Evolutionary conservation across 345 rosid species (phyloP), one percentile per base, ranked within the genome.

Genomic region (Kernera saxatilis): DNA sequence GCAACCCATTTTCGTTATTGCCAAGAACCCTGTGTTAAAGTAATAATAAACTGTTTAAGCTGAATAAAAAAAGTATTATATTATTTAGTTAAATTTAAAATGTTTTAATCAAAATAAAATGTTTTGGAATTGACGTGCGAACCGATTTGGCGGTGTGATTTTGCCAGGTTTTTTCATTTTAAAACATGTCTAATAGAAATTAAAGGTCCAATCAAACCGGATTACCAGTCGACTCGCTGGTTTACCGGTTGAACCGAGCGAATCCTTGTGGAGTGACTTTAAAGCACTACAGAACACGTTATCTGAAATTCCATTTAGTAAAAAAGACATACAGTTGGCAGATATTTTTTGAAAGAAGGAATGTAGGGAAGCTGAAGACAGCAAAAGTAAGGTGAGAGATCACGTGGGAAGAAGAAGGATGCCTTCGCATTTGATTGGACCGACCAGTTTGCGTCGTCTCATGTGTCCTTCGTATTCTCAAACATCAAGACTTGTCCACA

Each of bases 401-500:
- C 76, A 72, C 76, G 48, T 72, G 64, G 76, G 69, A 15, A 26
- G 36, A 12, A 21, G 26, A 6, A 60, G 18, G 40, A 29, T 21
- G 23, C 35, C 37, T 52, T 45, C 23, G 19, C 18, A 37, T 67
- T 3, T 74, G 29, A 74, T 74, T 74, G 68, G 73, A 50, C 78
- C 68, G 73, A 67, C 73, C 5, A 67, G 14, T 67, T 73, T 3
- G 26, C 54, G 39, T 46, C 30, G 50, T 12, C 25, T 66, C 78
- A 58, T 59, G 73, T 74, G n/a, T 74, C 61, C 21, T 55, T 27
- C 55, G 7, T 35, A 44, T 45, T 21, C 30, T 54, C 53, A 66
- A 66, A 39, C 72, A 17, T 36, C 77, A 73, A 73, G 68, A 59
- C 40, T 67, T 58, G 68, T 49, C 54, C 67, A 74, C 68, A 67